A percentile compares a stretch with the other conserved stretches of the same genome.
These are phyloP conservation scores for Proliferodiscus dingleyae DNA, from an alignment of 2,329 filamentous ascomycete species.

Conservation along the genomic window DNA sequence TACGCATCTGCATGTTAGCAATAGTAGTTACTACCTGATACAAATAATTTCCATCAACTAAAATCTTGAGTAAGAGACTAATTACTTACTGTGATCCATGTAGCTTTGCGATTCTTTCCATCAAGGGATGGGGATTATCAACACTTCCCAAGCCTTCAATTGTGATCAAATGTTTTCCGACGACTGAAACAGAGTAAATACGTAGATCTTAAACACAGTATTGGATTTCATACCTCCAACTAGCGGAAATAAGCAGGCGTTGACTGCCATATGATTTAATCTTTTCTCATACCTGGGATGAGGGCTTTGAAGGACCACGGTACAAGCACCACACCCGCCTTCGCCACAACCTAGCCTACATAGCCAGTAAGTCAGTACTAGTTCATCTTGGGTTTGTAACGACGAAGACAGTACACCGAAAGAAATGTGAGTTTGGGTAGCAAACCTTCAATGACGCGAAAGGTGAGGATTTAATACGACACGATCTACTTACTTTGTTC, in stretches of 20 bases:
- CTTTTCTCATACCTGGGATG: conserved; percentile 64
- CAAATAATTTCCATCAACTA: neutral
- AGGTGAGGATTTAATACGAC: too few relatives aligned
- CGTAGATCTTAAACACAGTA: too few relatives aligned
- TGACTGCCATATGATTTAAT: conserved; percentile 92
- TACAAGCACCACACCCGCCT: conserved; percentile 92
- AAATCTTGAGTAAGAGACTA: too few relatives aligned
- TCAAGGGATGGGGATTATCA: conserved; percentile 77
- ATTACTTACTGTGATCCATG: conserved; percentile 77
- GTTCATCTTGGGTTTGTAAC: conserved; percentile 68
- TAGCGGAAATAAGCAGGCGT: conserved; percentile 65
- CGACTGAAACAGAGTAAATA: conserved; percentile 47
- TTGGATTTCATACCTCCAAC: conserved; percentile 18
- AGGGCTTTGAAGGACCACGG: conserved; percentile 78
- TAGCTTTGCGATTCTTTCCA: conserved; percentile 82
- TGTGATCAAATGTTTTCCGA: conserved; percentile 96
- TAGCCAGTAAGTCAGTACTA: conserved; percentile 41
- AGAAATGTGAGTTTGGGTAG: too few relatives aligned
- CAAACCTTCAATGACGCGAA: too few relatives aligned
- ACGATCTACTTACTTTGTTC: too few relatives aligned
- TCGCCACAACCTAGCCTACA: conserved; percentile 91
- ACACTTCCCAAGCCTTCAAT: conserved; percentile 89
- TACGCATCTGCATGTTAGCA: neutral
- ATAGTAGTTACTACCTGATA: neutral
- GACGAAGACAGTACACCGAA: too few relatives aligned